These are phyloP conservation scores for Thermothelomyces thermophilus DNA, from an alignment of 2,329 filamentous ascomycete genomes.

Conservation along the genomic window DNA sequence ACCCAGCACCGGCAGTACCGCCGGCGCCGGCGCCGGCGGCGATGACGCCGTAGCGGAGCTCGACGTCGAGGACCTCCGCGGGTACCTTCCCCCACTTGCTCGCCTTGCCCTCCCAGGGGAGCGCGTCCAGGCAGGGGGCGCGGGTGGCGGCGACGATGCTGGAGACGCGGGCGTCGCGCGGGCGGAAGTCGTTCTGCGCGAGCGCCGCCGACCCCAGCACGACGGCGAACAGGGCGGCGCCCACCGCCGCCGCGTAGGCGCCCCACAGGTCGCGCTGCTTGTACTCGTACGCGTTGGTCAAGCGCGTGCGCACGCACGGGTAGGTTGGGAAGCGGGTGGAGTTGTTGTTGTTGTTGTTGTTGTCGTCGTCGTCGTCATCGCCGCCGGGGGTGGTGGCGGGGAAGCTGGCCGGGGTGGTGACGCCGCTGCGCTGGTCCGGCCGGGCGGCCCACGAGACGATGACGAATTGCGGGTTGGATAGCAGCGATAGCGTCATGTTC, in stretches of 20 bases:
- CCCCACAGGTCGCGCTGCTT: constrained; percentile 30
- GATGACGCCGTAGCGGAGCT: constrained; percentile 26
- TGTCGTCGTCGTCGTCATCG: not conserved
- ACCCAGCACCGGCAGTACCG: too few species aligned
- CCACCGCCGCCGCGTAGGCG: constrained; percentile 27
- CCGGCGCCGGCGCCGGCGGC: too few species aligned
- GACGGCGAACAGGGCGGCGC: constrained; percentile 25
- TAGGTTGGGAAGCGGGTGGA: constrained; percentile 18
- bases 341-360: not conserved
- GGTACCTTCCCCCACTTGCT: constrained; percentile 23
- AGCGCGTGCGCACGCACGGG: constrained; percentile 30
- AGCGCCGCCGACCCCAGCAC: constrained; percentile 32
- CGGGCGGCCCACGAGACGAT: constrained; percentile 32
- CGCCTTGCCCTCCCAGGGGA: constrained; percentile 23
- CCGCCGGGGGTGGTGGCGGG: not conserved
- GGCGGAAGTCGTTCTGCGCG: constrained; percentile 30
- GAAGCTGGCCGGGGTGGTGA: not conserved
- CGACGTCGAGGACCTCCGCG: constrained; percentile 19
- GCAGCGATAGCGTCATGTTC: constrained; percentile 33
- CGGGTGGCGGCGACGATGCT: constrained; percentile 38
- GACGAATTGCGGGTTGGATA: constrained; percentile 32
- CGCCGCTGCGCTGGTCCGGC: constrained; percentile 26
- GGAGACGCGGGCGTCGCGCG: constrained; percentile 34
- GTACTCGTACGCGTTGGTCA: constrained; percentile 32
- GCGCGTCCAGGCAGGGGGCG: constrained; percentile 34